Conservation (phyloP, 208 protist genomes). For the Leishmania lainsoni region DNA sequence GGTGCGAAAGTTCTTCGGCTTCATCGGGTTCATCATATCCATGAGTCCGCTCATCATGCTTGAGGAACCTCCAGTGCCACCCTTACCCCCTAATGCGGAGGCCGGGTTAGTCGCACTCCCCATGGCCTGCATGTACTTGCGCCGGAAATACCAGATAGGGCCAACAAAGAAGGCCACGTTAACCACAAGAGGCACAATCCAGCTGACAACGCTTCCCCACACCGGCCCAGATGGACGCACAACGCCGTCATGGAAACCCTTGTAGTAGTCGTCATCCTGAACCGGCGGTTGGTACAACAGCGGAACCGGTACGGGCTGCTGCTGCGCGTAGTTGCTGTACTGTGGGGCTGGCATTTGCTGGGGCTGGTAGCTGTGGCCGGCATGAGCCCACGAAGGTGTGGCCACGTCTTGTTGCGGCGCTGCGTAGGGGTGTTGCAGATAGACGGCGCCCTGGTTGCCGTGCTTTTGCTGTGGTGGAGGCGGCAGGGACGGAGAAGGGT, state of each 20-base stretch:
- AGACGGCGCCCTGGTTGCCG: slow-evolving; percentile 11
- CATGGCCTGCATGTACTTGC: slow-evolving; percentile 84
- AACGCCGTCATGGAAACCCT: slow-evolving; percentile 91
- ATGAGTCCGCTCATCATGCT: slow-evolving; percentile 76
- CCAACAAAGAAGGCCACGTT: slow-evolving; percentile 88
- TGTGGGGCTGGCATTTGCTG: slow-evolving; percentile 26
- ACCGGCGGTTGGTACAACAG: slow-evolving; percentile 29
- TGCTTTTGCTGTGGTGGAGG: slow-evolving; percentile 40
- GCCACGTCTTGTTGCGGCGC: too few relatives aligned
- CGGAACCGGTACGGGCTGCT: slow-evolving; percentile 8
- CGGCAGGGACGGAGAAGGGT: neutral
- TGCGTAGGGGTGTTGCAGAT: neutral
- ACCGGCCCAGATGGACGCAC: slow-evolving; percentile 67
- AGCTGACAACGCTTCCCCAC: slow-evolving; percentile 75
- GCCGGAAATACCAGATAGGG: slow-evolving; percentile 91
- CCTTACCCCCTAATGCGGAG: slow-evolving; percentile 38
- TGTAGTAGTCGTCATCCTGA: slow-evolving; percentile 86
- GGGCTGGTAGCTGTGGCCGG: slow-evolving; percentile 25
- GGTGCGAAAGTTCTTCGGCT: slow-evolving; percentile 84
- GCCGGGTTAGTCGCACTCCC: slow-evolving; percentile 32
- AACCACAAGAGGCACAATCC: slow-evolving; percentile 77
- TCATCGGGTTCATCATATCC: slow-evolving; percentile 96
- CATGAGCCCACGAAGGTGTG: neutral
- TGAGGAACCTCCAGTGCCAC: slow-evolving; percentile 11
- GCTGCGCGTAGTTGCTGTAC: slow-evolving; percentile 16